Conservation (phyloP, 2,329 filamentous ascomycete genomes). For the Zopfia rhizophila region DNA sequence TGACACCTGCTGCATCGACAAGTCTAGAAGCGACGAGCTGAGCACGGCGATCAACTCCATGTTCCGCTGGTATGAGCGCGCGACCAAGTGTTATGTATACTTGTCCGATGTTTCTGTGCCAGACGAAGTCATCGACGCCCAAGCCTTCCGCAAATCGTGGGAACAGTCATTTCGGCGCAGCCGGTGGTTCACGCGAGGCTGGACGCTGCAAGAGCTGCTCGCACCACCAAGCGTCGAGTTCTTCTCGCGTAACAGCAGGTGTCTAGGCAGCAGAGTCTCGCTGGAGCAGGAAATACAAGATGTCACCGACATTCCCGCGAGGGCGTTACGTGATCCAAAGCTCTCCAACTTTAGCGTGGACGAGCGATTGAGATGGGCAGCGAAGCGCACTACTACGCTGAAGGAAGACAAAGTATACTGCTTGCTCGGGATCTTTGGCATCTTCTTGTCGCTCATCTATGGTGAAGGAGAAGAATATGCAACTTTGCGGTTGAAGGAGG, state of each 20-base stretch:
- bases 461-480: no score
- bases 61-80: slow-evolving; percentile 17
- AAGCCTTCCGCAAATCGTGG: slow-evolving; percentile 8
- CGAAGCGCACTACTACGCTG: slow-evolving; percentile 14
- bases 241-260: no score
- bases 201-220: slow-evolving; percentile 25
- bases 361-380: no score
- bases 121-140: slow-evolving; percentile 8
- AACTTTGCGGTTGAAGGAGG: no score
- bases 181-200: slow-evolving; percentile 25
- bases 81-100: slow-evolving; percentile 17
- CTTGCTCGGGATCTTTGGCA: slow-evolving; percentile 19
- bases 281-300: no score
- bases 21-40: slow-evolving; percentile 7
- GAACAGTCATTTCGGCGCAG: slow-evolving; percentile 18
- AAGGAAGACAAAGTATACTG: slow-evolving; percentile 20
- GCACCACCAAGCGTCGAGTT: slow-evolving; percentile 24
- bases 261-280: no score
- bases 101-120: slow-evolving; percentile 15
- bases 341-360: no score
- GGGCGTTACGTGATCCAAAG: no score
- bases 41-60: no score
- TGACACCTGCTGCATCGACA: slow-evolving; percentile 14
- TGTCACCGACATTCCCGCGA: no score
- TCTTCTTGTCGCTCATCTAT: no score